phyloP scores from a whole-genome alignment of 78 protist species.

The Dictyostelium intermedium region DNA sequence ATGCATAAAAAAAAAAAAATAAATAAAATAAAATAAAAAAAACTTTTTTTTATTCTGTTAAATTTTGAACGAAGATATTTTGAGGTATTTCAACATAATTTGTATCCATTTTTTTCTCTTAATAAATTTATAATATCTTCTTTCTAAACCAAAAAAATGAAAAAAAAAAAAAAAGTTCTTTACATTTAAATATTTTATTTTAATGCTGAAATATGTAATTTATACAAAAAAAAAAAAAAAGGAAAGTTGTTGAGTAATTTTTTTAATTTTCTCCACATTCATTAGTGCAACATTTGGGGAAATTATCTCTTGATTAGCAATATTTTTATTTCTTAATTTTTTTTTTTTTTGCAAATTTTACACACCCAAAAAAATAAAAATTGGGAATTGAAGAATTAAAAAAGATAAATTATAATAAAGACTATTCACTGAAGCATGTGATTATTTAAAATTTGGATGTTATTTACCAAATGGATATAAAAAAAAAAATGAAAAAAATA shows the following conservation, averaged over 20 bases:
- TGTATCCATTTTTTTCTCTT: not conserved
- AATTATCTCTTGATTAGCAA: too few species aligned
- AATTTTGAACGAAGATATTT: not conserved
- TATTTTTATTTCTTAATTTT: too few species aligned
- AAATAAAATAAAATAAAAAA: not conserved
- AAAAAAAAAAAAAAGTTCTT: too few species aligned
- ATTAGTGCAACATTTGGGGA: too few species aligned
- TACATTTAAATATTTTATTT: too few species aligned
- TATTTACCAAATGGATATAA: conserved; percentile 23
- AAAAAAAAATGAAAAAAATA: not conserved
- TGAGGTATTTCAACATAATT: conserved; percentile 30
- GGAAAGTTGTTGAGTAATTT: too few species aligned
- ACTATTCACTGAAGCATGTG: conserved; percentile 44
- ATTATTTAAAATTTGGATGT: conserved; percentile 70
- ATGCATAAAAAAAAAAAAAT: not conserved
- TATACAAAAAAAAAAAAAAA: too few species aligned
- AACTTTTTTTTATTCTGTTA: conserved; percentile 14
- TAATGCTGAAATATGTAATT: too few species aligned
- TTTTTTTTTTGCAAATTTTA: too few species aligned
- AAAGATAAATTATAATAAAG: not conserved
- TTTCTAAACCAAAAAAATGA: not conserved
- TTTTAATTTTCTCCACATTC: too few species aligned
- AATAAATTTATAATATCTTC: not conserved
- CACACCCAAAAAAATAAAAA: not conserved
- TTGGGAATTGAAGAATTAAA: conserved; percentile 17